phyloP scores from a whole-genome alignment of 2,329 filamentous ascomycete genomes.

The Paradendryphiella salina region DNA sequence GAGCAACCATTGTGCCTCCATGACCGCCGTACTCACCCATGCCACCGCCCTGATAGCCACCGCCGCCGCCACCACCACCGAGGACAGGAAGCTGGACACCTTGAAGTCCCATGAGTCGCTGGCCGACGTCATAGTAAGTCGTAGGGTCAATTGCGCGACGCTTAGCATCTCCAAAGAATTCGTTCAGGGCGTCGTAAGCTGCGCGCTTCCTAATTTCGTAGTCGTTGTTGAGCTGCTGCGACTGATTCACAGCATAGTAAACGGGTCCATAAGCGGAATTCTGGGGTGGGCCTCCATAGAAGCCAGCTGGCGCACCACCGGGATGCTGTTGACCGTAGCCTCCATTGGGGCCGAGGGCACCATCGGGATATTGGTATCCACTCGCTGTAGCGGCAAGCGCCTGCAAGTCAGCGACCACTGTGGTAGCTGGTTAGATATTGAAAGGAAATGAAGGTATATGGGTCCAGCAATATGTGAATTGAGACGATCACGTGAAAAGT shows the following conservation, averaged over 20 bases:
- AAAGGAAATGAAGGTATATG: constrained; percentile 22
- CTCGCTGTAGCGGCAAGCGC: constrained; percentile 54
- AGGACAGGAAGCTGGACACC: constrained; percentile 59
- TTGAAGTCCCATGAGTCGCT: constrained; percentile 81
- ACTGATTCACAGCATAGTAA: constrained; percentile 73
- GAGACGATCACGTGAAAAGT: constrained; percentile 8
- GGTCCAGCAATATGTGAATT: background rate
- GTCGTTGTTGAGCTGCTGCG: constrained; percentile 68
- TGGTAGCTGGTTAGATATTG: constrained; percentile 41
- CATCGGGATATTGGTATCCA: constrained; percentile 54
- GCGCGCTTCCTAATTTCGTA: constrained; percentile 77
- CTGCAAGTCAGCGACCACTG: constrained; percentile 54
- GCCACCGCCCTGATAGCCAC: constrained; percentile 40
- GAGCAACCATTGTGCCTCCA: constrained; percentile 59
- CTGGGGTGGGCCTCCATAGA: constrained; percentile 59
- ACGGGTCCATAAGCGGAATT: constrained; percentile 66
- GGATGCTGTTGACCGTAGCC: constrained; percentile 57
- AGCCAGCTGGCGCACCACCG: constrained; percentile 51
- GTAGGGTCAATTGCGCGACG: constrained; percentile 84
- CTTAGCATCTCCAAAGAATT: constrained; percentile 93
- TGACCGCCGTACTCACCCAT: constrained; percentile 59
- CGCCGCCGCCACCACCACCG: constrained; percentile 21
- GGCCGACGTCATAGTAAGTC: constrained; percentile 89
- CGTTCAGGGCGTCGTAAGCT: constrained; percentile 83
- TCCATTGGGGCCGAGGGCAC: constrained; percentile 42